Evolutionary conservation across 495 filamentous ascomycete genomes (phyloP).

Genomic region (Aspergillus hancockii): DNA sequence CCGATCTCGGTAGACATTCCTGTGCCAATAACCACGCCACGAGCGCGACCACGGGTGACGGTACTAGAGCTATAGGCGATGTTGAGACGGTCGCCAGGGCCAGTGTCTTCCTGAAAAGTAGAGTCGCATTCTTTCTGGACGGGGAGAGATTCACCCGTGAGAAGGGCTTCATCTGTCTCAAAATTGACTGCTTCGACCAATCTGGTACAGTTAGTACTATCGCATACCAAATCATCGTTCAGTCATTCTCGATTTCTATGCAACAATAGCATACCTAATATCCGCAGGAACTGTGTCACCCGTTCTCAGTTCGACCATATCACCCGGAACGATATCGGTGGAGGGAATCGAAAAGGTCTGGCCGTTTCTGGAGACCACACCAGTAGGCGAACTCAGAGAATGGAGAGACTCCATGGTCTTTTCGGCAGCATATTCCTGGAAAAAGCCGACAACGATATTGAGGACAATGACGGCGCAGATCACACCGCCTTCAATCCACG

Average conservation of each 20-base stretch:
- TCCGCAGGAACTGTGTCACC: slow-evolving; percentile 85
- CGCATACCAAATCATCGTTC: not conserved
- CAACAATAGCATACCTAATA: slow-evolving; percentile 39
- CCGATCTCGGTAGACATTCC: slow-evolving; percentile 75
- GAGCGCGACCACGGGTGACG: slow-evolving; percentile 68
- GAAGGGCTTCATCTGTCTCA: no score
- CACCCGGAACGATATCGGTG: slow-evolving; percentile 59
- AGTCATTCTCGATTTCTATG: no score
- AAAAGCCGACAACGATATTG: slow-evolving; percentile 69
- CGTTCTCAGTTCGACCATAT: slow-evolving; percentile 75
- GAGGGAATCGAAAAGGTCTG: slow-evolving; percentile 54
- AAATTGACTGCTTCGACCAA: slow-evolving; percentile 69
- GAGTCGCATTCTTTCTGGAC: slow-evolving; percentile 57
- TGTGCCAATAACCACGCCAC: slow-evolving; percentile 67
- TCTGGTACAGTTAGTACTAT: slow-evolving; percentile 9
- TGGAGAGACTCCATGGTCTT: slow-evolving; percentile 76
- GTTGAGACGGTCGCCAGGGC: slow-evolving; percentile 69
- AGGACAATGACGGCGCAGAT: slow-evolving; percentile 64
- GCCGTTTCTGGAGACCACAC: slow-evolving; percentile 55
- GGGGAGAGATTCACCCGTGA: slow-evolving; percentile 78
- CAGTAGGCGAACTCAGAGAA: slow-evolving; percentile 62
- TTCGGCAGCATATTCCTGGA: slow-evolving; percentile 70
- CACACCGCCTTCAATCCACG: slow-evolving; percentile 72
- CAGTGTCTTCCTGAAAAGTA: slow-evolving; percentile 48
- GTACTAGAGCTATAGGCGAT: slow-evolving; percentile 72